phyloP scores from a whole-genome alignment of 306 rosid species.

The Fagus sylvatica region DNA sequence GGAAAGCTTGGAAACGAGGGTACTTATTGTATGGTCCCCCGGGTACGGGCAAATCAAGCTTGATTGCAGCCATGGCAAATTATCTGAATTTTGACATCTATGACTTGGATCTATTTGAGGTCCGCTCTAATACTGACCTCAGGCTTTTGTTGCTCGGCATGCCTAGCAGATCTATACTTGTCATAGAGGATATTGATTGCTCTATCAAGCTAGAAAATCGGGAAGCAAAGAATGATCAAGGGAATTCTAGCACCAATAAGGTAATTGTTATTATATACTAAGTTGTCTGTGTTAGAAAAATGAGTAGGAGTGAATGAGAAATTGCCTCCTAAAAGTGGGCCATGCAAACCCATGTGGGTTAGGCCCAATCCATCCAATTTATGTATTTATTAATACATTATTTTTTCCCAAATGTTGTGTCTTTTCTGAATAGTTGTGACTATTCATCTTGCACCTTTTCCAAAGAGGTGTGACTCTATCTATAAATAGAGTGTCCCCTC shows the following conservation, averaged over 20 bases:
- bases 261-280: neutral
- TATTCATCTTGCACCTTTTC: no score
- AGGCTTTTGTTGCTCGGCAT: constrained; percentile 26
- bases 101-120: constrained; percentile 35
- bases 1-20: constrained; percentile 46
- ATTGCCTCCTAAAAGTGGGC: no score
- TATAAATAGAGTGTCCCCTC: no score
- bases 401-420: no score
- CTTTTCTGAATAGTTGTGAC: no score
- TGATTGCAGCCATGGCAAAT: constrained; percentile 48
- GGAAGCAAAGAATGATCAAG: neutral
- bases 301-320: no score
- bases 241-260: neutral
- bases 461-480: no score
- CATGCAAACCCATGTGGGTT: no score
- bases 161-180: constrained; percentile 29
- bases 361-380: no score
- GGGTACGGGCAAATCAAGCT: constrained; percentile 44
- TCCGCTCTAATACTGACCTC: constrained; percentile 11
- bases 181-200: constrained; percentile 42
- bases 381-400: no score
- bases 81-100: constrained; percentile 38
- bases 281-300: no score
- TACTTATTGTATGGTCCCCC: constrained; percentile 44
- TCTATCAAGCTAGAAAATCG: constrained; percentile 26